phyloP scores from a whole-genome alignment of 805 yeast species.

The Cyberlindnera galapagoensis region DNA sequence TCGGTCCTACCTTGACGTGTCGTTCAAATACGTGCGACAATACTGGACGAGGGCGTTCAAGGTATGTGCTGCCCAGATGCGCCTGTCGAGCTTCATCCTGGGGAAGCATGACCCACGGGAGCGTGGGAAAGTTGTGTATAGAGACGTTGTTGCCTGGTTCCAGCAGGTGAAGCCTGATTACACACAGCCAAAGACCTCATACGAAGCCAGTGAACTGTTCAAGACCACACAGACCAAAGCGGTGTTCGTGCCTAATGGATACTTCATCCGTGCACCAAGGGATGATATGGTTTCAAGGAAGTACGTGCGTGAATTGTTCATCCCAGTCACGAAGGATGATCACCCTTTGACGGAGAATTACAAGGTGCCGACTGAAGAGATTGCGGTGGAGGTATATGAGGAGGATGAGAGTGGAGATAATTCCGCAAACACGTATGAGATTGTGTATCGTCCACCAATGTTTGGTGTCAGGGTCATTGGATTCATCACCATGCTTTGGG shows the following conservation, averaged over 20 bases:
- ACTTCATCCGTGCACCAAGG: conserved; percentile 79
- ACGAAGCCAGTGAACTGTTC: conserved; percentile 40
- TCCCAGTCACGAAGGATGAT: conserved; percentile 78
- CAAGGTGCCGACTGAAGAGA: too few species aligned
- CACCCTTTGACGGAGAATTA: conserved; percentile 34
- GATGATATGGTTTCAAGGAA: conserved; percentile 68
- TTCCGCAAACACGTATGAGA: conserved; percentile 44
- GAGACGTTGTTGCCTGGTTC: conserved; percentile 40
- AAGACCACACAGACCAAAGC: conserved; percentile 36
- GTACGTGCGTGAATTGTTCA: conserved; percentile 61
- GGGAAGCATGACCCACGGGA: conserved; percentile 58
- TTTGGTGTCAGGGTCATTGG: conserved; percentile 52
- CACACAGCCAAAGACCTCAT: conserved; percentile 44
- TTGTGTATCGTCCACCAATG: conserved; percentile 83
- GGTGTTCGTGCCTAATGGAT: conserved; percentile 75
- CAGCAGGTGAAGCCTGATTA: conserved; percentile 45
- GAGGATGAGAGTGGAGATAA: conserved; percentile 36
- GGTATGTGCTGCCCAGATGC: conserved; percentile 45
- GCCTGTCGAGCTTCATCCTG: conserved; percentile 77
- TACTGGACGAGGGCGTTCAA: conserved; percentile 63
- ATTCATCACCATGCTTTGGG: conserved; percentile 36
- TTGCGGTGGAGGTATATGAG: conserved; percentile 34
- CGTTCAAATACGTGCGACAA: conserved; percentile 31
- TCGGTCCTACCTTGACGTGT: too few species aligned
- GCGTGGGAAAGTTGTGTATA: conserved; percentile 60